Conservation (phyloP, 805 yeast species). For the Peterozyma toletana region DNA sequence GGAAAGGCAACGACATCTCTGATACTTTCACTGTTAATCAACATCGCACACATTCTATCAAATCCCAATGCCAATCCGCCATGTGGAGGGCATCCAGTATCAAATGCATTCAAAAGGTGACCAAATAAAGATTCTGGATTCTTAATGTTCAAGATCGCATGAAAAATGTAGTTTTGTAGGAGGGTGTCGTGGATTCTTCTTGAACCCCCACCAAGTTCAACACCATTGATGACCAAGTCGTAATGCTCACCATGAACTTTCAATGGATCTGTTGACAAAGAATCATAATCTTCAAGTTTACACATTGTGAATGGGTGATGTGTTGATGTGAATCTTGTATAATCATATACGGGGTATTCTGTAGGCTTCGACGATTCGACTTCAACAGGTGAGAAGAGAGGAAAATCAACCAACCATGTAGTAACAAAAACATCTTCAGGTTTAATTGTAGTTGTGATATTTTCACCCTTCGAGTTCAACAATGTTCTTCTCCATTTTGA, state of each 20-base stretch:
- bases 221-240: constrained; percentile 90
- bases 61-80: constrained; percentile 96
- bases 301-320: constrained; percentile 99
- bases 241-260: constrained; percentile 83
- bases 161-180: constrained; percentile 68
- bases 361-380: constrained; percentile 11
- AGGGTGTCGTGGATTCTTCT: constrained; percentile 85
- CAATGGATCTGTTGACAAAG: constrained; percentile 47
- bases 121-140: constrained; percentile 68
- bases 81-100: constrained; percentile 96
- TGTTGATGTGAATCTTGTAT: constrained; percentile 49
- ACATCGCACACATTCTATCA: constrained; percentile 88
- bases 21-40: constrained; percentile 68
- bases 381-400: constrained; percentile 78
- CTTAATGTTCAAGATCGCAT: constrained; percentile 50
- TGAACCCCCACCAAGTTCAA: constrained; percentile 96
- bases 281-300: constrained; percentile 56
- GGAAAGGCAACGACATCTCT: constrained; percentile 97
- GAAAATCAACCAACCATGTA: constrained; percentile 89
- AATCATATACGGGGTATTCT: constrained; percentile 59
- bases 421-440: constrained; percentile 43
- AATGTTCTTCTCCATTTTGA: constrained; percentile 36
- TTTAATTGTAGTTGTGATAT: constrained; percentile 16
- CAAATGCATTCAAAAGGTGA: constrained; percentile 74
- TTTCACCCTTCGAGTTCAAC: constrained; percentile 8